A percentile compares a stretch with the other conserved stretches of the same genome.
phyloP scores from a whole-genome alignment of 176 grass and related monocot genomes.

The Echinochloa phyllopogon region DNA sequence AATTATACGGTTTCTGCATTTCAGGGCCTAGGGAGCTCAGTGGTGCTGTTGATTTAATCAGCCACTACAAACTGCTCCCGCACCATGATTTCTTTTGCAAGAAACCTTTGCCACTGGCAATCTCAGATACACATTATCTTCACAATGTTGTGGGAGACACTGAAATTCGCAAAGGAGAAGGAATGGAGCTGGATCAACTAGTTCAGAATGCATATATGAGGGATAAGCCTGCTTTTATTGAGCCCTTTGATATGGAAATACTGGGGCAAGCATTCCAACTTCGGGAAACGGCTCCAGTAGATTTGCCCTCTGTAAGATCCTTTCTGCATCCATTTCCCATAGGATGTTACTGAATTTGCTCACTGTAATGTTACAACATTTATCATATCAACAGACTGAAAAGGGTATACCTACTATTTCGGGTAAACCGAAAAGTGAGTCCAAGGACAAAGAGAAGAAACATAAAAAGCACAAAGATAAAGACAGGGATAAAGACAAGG shows the following conservation, averaged over 20 bases:
- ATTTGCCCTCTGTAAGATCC: conserved; percentile 86
- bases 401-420: conserved; percentile 87
- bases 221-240: conserved; percentile 75
- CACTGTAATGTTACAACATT: conserved; percentile 20
- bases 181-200: conserved; percentile 95
- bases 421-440: conserved; percentile 74
- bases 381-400: conserved; percentile 57
- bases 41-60: conserved; percentile 92
- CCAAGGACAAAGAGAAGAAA: conserved; percentile 94
- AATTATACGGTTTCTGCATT: conserved; percentile 31
- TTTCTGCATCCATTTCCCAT: conserved; percentile 23
- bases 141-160: conserved; percentile 87
- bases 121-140: conserved; percentile 96
- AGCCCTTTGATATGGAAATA: conserved; percentile 74
- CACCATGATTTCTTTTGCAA: conserved; percentile 99
- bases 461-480: conserved; percentile 93
- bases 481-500: conserved; percentile 93
- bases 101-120: conserved; percentile 70
- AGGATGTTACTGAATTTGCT: conserved; percentile 12
- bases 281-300: conserved; percentile 78
- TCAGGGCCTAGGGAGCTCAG: conserved; percentile 89
- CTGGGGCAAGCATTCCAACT: conserved; percentile 92
- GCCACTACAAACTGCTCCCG: conserved; percentile 70
- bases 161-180: conserved; percentile 97
- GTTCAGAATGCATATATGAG: conserved; percentile 72